phyloP scores from a whole-genome alignment of 1,284 basidiomycete genomes.

The Cutaneotrichosporon spelunceum region DNA sequence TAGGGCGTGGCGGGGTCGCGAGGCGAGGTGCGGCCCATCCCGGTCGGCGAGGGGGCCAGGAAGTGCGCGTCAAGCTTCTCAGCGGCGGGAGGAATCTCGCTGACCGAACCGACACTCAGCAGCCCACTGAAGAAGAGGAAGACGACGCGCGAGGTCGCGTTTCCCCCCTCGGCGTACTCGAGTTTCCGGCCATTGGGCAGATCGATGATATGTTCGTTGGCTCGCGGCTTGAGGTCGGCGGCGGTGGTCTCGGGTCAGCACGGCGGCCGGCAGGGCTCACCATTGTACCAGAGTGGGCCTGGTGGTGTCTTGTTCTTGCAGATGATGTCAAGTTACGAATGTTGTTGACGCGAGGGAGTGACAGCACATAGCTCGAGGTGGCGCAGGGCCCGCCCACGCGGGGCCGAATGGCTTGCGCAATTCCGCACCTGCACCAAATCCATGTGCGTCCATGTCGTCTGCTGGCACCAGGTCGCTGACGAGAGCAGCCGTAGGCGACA shows the following conservation, averaged over 20 bases:
- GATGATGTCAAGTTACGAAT: too few species aligned
- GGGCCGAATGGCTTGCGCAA: too few species aligned
- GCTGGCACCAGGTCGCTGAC: too few species aligned
- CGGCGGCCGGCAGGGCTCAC: background rate
- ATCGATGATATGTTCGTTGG: conserved; percentile 9
- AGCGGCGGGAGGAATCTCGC: background rate
- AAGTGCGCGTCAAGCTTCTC: conserved; percentile 9
- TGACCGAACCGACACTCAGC: conserved; percentile 3
- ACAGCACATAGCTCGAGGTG: too few species aligned
- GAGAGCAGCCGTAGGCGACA: too few species aligned
- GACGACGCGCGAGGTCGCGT: conserved; percentile 4
- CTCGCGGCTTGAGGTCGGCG: conserved; percentile 5
- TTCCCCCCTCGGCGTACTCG: conserved; percentile 12
- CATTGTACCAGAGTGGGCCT: background rate
- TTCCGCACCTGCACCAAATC: too few species aligned
- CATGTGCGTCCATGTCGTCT: too few species aligned
- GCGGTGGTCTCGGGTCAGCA: conserved; percentile 1
- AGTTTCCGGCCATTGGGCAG: conserved; percentile 9
- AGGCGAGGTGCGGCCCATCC: conserved; percentile 22
- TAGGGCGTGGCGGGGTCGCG: conserved; percentile 36
- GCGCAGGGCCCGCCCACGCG: too few species aligned
- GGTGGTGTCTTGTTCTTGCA: too few species aligned
- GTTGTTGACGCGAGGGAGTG: too few species aligned
- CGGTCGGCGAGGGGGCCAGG: conserved; percentile 10
- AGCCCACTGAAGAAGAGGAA: conserved; percentile 16